Evolutionary conservation across 805 yeast genomes (phyloP).

Genomic region (Zygosaccharomyces rouxii): DNA sequence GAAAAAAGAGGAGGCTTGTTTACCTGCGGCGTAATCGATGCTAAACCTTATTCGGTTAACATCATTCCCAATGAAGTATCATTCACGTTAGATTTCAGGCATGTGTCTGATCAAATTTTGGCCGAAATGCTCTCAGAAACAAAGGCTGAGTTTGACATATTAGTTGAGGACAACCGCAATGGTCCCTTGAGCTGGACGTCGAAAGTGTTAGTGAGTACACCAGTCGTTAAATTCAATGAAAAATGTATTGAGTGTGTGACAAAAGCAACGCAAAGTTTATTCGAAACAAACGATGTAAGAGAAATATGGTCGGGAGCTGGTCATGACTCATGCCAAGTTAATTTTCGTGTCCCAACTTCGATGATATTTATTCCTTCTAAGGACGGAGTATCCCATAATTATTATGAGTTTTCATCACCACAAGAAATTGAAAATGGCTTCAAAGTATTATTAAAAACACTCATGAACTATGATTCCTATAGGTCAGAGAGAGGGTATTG

Average conservation of each 20-base stretch:
- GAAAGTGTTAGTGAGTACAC: too few species aligned
- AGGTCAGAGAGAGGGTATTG: too few species aligned
- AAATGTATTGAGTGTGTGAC: conserved; percentile 48
- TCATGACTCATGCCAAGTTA: conserved; percentile 64
- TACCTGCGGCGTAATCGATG: conserved; percentile 53
- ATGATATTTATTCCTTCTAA: conserved; percentile 70
- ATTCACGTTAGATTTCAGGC: conserved; percentile 60
- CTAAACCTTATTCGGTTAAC: conserved; percentile 59
- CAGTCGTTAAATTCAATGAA: conserved; percentile 54
- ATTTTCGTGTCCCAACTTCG: conserved; percentile 56
- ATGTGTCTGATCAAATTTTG: conserved; percentile 44
- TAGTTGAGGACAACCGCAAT: too few species aligned
- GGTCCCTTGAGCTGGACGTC: too few species aligned
- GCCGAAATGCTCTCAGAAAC: conserved; percentile 38
- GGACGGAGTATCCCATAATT: conserved; percentile 65
- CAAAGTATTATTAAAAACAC: conserved; percentile 49
- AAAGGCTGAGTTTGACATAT: too few species aligned
- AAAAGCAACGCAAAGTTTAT: conserved; percentile 47
- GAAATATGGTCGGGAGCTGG: conserved; percentile 66
- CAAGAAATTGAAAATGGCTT: conserved; percentile 59
- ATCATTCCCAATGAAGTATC: conserved; percentile 60
- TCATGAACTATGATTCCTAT: conserved; percentile 38
- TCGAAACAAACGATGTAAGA: conserved; percentile 42
- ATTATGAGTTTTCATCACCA: conserved; percentile 60
- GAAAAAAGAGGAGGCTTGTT: conserved; percentile 47